Evolutionary conservation across 345 rosid species (phyloP).

Genomic region (Populus deltoides): DNA sequence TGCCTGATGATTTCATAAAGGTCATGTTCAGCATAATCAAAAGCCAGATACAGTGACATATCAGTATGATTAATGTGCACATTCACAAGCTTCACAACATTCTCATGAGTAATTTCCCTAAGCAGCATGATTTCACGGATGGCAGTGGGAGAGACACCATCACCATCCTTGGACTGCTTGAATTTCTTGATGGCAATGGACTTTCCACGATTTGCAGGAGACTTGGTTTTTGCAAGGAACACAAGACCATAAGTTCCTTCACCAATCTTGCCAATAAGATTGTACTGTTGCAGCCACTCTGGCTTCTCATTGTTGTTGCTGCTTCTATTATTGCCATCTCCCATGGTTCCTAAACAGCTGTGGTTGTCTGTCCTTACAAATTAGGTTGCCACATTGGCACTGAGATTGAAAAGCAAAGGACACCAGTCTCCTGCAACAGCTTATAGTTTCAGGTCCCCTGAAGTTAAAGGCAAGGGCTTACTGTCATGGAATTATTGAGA

Average conservation of each 20-base stretch:
- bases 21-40: constrained; percentile 92
- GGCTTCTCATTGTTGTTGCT: constrained; percentile 56
- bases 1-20: constrained; percentile 92
- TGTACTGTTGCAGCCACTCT: constrained; percentile 97
- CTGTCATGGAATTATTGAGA: not conserved
- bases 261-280: constrained; percentile 96
- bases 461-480: not conserved
- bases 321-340: constrained; percentile 46
- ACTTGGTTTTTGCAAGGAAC: constrained; percentile 81
- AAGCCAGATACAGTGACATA: constrained; percentile 95
- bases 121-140: constrained; percentile 99
- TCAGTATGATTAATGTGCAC: constrained; percentile 94
- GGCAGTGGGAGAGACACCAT: constrained; percentile 99
- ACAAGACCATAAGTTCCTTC: constrained; percentile 99
- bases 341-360: constrained; percentile 38
- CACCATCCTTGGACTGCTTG: constrained; percentile 99
- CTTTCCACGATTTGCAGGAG: constrained; percentile 71
- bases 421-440: constrained; percentile 3
- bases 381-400: not conserved
- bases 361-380: constrained; percentile 1
- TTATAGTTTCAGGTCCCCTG: not conserved
- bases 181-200: constrained; percentile 96
- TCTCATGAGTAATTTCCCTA: constrained; percentile 89
- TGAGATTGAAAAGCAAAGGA: not conserved
- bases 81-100: constrained; percentile 94